Evolutionary conservation across 1,284 basidiomycete genomes (phyloP).

Genomic region (Leccinum solheimii): DNA sequence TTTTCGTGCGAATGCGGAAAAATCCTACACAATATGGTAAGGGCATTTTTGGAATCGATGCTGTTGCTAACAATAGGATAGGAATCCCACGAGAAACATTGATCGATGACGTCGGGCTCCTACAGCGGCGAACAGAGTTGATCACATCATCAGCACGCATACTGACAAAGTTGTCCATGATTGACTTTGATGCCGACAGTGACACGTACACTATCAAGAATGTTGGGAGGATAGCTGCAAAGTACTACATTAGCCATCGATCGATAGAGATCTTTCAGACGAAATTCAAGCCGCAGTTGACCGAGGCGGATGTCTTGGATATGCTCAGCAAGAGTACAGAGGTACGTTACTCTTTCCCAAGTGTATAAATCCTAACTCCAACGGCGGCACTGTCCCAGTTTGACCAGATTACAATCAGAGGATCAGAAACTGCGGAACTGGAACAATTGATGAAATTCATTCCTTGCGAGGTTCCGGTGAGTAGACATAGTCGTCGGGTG

Average conservation of each 20-base stretch:
- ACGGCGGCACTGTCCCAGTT: conserved; percentile 55
- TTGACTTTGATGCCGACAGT: conserved; percentile 70
- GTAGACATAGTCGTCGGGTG: conserved; percentile 13
- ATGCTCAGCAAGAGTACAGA: conserved; percentile 93
- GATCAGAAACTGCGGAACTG: conserved; percentile 87
- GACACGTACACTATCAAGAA: conserved; percentile 79
- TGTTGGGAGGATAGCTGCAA: conserved; percentile 92
- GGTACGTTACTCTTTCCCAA: conserved; percentile 42
- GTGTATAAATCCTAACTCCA: not conserved
- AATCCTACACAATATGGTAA: conserved; percentile 86
- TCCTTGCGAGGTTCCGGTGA: conserved; percentile 79
- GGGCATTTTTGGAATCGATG: conserved; percentile 15
- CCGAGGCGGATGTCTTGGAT: conserved; percentile 88
- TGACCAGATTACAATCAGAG: conserved; percentile 91
- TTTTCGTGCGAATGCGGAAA: conserved; percentile 93
- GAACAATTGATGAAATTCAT: conserved; percentile 67
- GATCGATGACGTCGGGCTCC: conserved; percentile 77
- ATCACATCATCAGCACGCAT: conserved; percentile 70
- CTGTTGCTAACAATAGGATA: conserved; percentile 31
- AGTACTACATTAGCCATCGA: conserved; percentile 89
- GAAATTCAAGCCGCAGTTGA: conserved; percentile 82
- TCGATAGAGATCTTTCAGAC: conserved; percentile 85
- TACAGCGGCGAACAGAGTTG: conserved; percentile 73
- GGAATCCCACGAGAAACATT: conserved; percentile 80
- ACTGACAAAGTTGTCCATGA: conserved; percentile 78